These are phyloP conservation scores for Stephanodiscus minutulus DNA, from an alignment of 108 stramenopile species.

Conservation along the genomic window DNA sequence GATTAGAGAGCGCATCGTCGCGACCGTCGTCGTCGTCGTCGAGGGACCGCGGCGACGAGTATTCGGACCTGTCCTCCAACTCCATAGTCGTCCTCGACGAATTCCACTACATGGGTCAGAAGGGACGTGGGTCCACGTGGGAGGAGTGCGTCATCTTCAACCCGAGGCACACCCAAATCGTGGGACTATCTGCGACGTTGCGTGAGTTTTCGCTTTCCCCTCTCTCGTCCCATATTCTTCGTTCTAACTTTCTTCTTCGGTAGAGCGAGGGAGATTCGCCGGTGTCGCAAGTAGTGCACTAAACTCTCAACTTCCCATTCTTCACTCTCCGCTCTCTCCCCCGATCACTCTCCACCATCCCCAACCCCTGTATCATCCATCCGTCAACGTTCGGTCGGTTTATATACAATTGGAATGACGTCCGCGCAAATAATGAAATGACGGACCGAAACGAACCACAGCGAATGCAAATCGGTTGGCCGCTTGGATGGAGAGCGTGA, in stretches of 20 bases:
- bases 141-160: conserved; percentile 92
- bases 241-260: too few species aligned
- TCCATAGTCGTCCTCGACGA: conserved; percentile 93
- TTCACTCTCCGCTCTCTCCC: too few species aligned
- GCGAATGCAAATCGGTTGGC: conserved; percentile 72
- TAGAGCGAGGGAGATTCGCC: too few species aligned
- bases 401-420: too few species aligned
- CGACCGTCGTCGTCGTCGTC: conserved; percentile 10
- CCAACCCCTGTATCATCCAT: too few species aligned
- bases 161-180: conserved; percentile 82
- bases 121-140: conserved; percentile 93
- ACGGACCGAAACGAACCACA: too few species aligned
- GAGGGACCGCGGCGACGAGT: conserved; percentile 17
- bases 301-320: too few species aligned
- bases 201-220: neutral
- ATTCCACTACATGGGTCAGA: conserved; percentile 97
- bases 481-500: conserved; percentile 81
- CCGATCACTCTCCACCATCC: too few species aligned
- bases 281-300: too few species aligned
- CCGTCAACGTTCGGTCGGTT: too few species aligned
- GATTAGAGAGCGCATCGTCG: conserved; percentile 19
- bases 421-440: too few species aligned
- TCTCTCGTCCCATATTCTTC: too few species aligned
- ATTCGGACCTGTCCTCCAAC: conserved; percentile 62
- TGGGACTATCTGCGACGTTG: conserved; percentile 91